Base-by-base conservation (phyloP, 495 filamentous ascomycete species). In the Durotheca rogersii region DNA sequence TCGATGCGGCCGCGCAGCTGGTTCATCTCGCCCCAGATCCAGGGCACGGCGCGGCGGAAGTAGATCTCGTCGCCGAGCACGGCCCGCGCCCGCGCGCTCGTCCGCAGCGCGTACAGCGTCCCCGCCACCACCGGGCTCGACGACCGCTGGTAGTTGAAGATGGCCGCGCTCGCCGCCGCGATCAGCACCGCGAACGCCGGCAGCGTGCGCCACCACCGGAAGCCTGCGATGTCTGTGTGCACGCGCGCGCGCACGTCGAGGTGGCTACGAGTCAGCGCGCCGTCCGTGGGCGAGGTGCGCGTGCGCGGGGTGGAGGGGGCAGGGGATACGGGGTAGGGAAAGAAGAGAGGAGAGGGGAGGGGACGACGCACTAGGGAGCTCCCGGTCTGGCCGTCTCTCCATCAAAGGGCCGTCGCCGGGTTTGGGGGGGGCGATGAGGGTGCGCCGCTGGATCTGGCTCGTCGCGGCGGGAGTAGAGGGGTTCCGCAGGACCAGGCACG, bases 71-170 rank as follows among this genome's bases (percentile, higher is more conserved):
- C 89, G 17, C 93, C 93, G 4, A 98, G 73, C 17, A 82, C 70
- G 47, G 83, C 82, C 41, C 89, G 81, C 27, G 90, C 93, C 42
- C 74, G 69, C 5, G 78, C 71, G 36, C 85, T 87, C 9, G 87
- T 94, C 43, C 93, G 88, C 33, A 98, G 79, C 0, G 92, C 85
- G 74, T 96, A 98, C 1, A 98, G 78, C 4, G 88, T 92, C 34
- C 86, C 87, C 48, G 78, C 82, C 3, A 96, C 89, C 9, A 96
- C 82, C 42, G 85, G 86, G 12, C 81, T 87, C 2, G 86, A 88
- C 2, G 82, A 79, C 65, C 96, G 96, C 62, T 98, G 92, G 78
- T 98, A 97, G 75, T 98, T 98, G 85, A 98, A 97, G 67, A 95
- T 93, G 33, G 82, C 88, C 29, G 93, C 72, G 51, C 85, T 82